A percentile compares a stretch with the other conserved stretches of the same genome.
Evolutionary conservation across 345 rosid species (phyloP).

Genomic region (Salix caprea): DNA sequence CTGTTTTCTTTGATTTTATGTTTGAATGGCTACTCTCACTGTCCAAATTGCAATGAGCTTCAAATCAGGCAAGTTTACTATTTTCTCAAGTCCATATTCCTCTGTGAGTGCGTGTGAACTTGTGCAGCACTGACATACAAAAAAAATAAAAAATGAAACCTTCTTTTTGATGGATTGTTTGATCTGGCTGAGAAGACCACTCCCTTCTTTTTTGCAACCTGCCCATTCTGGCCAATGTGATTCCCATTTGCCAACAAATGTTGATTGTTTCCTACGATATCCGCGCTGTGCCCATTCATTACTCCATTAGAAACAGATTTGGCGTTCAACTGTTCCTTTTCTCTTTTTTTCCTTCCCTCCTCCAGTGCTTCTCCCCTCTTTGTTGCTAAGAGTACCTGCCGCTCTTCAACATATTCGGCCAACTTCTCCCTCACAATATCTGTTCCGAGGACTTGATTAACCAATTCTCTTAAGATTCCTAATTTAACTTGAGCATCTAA

Average conservation of each 20-base stretch:
- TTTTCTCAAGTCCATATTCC: neutral
- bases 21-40: slow-evolving; percentile 35
- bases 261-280: slow-evolving; percentile 24
- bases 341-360: slow-evolving; percentile 70
- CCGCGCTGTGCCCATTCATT: slow-evolving; percentile 33
- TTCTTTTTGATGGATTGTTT: slow-evolving; percentile 33
- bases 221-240: slow-evolving; percentile 40
- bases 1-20: slow-evolving; percentile 37
- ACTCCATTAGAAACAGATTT: slow-evolving; percentile 37
- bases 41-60: slow-evolving; percentile 16
- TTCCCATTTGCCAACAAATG: slow-evolving; percentile 30
- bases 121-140: neutral
- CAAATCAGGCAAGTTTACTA: neutral
- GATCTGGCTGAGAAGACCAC: slow-evolving; percentile 35
- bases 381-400: slow-evolving; percentile 67
- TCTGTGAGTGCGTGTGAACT: neutral
- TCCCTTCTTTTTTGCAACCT: slow-evolving; percentile 24
- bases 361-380: slow-evolving; percentile 77
- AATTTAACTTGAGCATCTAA: slow-evolving; percentile 56
- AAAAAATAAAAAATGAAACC: slow-evolving; percentile 29
- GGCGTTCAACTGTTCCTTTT: slow-evolving; percentile 52
- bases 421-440: slow-evolving; percentile 54
- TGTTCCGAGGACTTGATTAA: slow-evolving; percentile 59
- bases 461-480: slow-evolving; percentile 58
- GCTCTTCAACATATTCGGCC: slow-evolving; percentile 70